phyloP scores from a whole-genome alignment of 768 basidiomycete species.

The Coprinellus micaceus region DNA sequence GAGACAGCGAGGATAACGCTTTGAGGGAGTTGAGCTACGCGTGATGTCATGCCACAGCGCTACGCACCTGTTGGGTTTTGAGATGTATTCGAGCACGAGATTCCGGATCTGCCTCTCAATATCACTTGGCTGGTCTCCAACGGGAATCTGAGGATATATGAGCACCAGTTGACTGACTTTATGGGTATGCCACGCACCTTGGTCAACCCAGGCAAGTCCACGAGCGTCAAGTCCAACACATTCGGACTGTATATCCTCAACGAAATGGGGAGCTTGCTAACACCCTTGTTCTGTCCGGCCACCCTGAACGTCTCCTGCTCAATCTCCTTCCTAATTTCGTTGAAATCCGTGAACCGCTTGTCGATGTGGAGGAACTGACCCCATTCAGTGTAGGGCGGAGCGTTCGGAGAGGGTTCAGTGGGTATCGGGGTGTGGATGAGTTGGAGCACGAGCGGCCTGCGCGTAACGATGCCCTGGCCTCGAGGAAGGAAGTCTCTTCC shows the following conservation, averaged over 20 bases:
- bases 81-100: conserved; percentile 93
- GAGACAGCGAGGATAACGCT: conserved; percentile 97
- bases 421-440: conserved; percentile 86
- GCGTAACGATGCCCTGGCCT: conserved; percentile 92
- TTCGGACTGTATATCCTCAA: conserved; percentile 94
- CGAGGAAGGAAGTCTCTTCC: conserved; percentile 88
- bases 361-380: conserved; percentile 97
- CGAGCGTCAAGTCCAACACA: conserved; percentile 92
- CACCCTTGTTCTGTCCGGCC: conserved; percentile 98
- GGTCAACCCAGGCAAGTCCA: conserved; percentile 94
- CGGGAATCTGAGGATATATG: conserved; percentile 63
- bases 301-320: conserved; percentile 97
- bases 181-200: conserved; percentile 55
- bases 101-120: conserved; percentile 96
- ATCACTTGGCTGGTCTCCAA: conserved; percentile 96
- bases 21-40: not conserved
- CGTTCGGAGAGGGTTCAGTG: conserved; percentile 39
- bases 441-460: conserved; percentile 92
- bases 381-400: conserved; percentile 73
- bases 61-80: conserved; percentile 88
- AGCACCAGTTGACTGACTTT: not conserved
- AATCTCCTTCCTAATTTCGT: conserved; percentile 92
- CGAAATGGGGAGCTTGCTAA: conserved; percentile 93
- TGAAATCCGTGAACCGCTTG: conserved; percentile 94
- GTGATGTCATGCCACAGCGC: not conserved